phyloP scores from a whole-genome alignment of 225 moss, liverwort and hornwort genomes.

The Straminergon stramineum region DNA sequence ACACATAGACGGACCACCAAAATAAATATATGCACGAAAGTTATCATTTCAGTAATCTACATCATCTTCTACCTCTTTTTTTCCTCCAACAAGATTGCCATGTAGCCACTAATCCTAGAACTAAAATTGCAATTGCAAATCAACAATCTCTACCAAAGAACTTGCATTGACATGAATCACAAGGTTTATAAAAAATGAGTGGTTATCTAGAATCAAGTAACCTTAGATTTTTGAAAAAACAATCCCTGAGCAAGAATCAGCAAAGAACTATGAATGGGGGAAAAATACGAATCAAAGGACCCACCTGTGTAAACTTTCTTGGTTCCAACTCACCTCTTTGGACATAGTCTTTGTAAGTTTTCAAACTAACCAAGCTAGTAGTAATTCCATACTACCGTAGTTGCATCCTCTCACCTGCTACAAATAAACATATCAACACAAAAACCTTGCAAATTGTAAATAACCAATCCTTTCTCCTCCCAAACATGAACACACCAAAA shows the following conservation, averaged over 20 bases:
- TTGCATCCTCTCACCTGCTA: slow-evolving; percentile 1
- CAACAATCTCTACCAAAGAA: neutral
- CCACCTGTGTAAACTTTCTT: slow-evolving; percentile 28
- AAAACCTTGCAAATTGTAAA: neutral
- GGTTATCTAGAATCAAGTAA: neutral
- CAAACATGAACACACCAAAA: neutral
- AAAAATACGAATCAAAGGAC: neutral
- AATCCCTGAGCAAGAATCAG: neutral
- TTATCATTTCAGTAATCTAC: neutral
- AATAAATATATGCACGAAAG: neutral
- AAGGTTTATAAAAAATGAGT: neutral
- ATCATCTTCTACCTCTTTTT: neutral
- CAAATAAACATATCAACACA: neutral
- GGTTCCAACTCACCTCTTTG: slow-evolving; percentile 22
- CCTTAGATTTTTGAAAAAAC: neutral
- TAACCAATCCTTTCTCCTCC: neutral
- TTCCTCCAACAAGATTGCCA: neutral
- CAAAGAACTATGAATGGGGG: neutral
- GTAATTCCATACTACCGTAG: slow-evolving; percentile 12
- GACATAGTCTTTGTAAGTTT: slow-evolving; percentile 5
- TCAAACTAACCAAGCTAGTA: slow-evolving; percentile 5
- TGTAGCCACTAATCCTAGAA: neutral
- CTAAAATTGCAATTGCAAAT: neutral
- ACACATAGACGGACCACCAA: neutral
- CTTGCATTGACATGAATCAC: neutral